Conservation (phyloP, 805 yeast species). For the Candida dendrica region DNA sequence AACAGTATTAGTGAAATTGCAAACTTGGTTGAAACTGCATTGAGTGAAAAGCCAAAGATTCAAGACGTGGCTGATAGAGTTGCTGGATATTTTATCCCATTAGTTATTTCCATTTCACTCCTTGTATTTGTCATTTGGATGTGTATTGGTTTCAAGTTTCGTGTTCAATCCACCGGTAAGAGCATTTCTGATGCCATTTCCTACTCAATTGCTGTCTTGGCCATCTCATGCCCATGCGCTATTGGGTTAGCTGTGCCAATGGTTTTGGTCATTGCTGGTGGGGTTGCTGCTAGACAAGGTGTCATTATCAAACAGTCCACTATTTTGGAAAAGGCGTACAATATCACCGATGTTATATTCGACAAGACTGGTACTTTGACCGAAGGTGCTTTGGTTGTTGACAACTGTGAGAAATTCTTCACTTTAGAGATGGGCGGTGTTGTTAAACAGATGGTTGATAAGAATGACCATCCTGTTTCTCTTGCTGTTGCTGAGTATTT, state of each 20-base stretch:
- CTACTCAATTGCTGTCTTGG: not conserved
- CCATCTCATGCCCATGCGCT: constrained; percentile 14
- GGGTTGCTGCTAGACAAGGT: constrained; percentile 9
- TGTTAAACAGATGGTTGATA: not conserved
- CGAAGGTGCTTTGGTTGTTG: not conserved
- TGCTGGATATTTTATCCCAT: constrained; percentile 63
- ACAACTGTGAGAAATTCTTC: not conserved
- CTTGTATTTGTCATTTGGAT: not conserved
- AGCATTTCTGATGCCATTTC: not conserved
- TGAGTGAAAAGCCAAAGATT: constrained; percentile 63
- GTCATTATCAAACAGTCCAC: not conserved
- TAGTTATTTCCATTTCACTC: constrained; percentile 24
- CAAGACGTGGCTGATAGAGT: constrained; percentile 64
- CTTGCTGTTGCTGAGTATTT: not conserved
- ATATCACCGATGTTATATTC: not conserved
- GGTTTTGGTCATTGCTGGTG: constrained; percentile 8
- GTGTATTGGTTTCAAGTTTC: not conserved
- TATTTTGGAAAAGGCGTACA: not conserved
- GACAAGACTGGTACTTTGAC: not conserved
- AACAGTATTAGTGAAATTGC: constrained; percentile 72
- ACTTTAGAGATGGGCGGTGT: not conserved
- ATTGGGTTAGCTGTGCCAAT: constrained; percentile 13
- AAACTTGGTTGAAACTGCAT: constrained; percentile 67
- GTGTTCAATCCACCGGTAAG: not conserved
- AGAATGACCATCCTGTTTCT: not conserved